Percentiles rank a stretch among this genome's conserved stretches.
Conservation (phyloP, 208 protist species). For the Angomonas deanei region DNA sequence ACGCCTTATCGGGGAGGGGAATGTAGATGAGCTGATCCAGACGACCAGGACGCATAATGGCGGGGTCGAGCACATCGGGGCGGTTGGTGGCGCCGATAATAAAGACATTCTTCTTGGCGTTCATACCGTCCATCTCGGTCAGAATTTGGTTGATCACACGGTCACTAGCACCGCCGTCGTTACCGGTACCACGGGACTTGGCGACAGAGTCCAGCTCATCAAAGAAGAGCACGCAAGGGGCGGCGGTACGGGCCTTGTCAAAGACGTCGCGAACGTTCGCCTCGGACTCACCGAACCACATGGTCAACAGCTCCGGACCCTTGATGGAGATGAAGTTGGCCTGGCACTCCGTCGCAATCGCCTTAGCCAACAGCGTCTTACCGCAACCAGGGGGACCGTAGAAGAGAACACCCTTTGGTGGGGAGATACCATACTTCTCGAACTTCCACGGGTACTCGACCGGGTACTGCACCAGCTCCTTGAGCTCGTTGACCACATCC, state of each 20-base stretch:
- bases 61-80: slow-evolving; percentile 99
- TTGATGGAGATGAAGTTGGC: slow-evolving; percentile 99
- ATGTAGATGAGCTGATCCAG: slow-evolving; percentile 99
- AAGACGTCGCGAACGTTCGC: slow-evolving; percentile 99
- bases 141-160: slow-evolving; percentile 99
- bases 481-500: slow-evolving; percentile 97
- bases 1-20: slow-evolving; percentile 97
- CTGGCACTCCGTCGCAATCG: slow-evolving; percentile 98
- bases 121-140: slow-evolving; percentile 99
- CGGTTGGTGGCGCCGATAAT: slow-evolving; percentile 99
- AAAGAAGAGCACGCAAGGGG: slow-evolving; percentile 99
- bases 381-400: slow-evolving; percentile 99
- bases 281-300: slow-evolving; percentile 99
- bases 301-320: slow-evolving; percentile 99
- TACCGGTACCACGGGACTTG: slow-evolving; percentile 92
- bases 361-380: slow-evolving; percentile 98
- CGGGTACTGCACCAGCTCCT: slow-evolving; percentile 99
- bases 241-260: slow-evolving; percentile 98
- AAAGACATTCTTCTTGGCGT: slow-evolving; percentile 99
- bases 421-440: slow-evolving; percentile 99
- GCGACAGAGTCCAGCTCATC: slow-evolving; percentile 99
- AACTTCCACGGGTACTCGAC: slow-evolving; percentile 99
- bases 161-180: slow-evolving; percentile 98
- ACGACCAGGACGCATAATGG: slow-evolving; percentile 98
- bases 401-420: slow-evolving; percentile 97